These are phyloP conservation scores for Leucosporidium yakuticum DNA, from an alignment of 768 basidiomycete species.

Conservation along the genomic window DNA sequence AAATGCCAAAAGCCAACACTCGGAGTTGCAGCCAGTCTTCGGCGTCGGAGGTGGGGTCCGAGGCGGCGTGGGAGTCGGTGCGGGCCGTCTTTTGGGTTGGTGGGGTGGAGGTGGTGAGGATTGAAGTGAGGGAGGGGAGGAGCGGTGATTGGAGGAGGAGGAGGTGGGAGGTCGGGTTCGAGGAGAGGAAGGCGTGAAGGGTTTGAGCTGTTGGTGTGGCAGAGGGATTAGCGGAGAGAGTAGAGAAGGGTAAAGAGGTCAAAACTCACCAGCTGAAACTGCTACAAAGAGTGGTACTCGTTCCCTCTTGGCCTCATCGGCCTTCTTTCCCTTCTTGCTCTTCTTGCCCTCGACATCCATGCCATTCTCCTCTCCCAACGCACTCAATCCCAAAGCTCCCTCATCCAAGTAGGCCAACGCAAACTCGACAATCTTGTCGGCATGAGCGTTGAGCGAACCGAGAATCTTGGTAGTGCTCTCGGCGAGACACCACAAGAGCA, in stretches of 20 bases:
- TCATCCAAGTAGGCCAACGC: slow-evolving; percentile 17
- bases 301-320: background rate
- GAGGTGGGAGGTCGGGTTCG: slow-evolving; percentile 17
- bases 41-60: background rate
- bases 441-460: slow-evolving; percentile 19
- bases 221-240: background rate
- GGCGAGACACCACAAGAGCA: slow-evolving; percentile 30
- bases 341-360: slow-evolving; percentile 10
- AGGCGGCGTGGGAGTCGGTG: background rate
- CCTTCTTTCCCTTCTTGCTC: slow-evolving; percentile 10
- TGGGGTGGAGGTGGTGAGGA: slow-evolving; percentile 18
- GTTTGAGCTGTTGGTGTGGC: slow-evolving; percentile 19
- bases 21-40: slow-evolving; percentile 21
- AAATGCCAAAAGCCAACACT: slow-evolving; percentile 26
- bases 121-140: slow-evolving; percentile 21
- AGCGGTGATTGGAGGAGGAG: slow-evolving; percentile 17
- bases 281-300: slow-evolving; percentile 27
- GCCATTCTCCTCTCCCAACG: slow-evolving; percentile 5
- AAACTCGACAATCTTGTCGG: slow-evolving; percentile 15
- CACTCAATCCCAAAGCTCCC: slow-evolving; percentile 15
- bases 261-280: slow-evolving; percentile 17
- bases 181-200: slow-evolving; percentile 29
- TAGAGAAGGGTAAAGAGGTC: background rate
- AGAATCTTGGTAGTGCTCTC: slow-evolving; percentile 36
- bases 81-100: background rate